These are phyloP conservation scores for Phytophthora multivora DNA, from an alignment of 352 stramenopile genomes.

Conservation along the genomic window DNA sequence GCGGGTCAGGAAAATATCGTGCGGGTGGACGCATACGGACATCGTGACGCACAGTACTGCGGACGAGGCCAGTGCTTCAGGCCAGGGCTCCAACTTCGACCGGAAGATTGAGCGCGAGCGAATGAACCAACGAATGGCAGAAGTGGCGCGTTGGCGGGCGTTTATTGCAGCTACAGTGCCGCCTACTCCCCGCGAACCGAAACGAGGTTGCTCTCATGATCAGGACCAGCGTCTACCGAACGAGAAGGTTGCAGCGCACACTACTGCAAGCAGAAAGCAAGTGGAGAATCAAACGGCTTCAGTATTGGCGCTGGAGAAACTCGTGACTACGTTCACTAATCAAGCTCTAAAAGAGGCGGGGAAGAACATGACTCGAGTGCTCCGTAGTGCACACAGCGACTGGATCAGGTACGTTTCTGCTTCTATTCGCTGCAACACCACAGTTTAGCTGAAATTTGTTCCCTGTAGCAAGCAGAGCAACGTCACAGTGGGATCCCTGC, in stretches of 20 bases:
- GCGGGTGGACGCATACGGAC: conserved; percentile 71
- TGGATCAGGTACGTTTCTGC: conserved; percentile 9
- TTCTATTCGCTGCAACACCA: neutral
- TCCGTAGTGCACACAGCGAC: conserved; percentile 4
- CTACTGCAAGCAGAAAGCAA: neutral
- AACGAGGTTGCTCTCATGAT: neutral
- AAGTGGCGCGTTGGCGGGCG: conserved; percentile 29
- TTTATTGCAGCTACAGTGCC: conserved; percentile 9
- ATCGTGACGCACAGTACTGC: conserved; percentile 48
- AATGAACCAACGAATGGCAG: conserved; percentile 28
- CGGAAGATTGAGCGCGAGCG: conserved; percentile 36
- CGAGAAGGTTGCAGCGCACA: neutral
- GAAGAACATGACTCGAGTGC: conserved; percentile 9
- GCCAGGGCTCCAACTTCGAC: conserved; percentile 33
- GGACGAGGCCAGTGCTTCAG: conserved; percentile 20
- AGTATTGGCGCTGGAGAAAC: conserved; percentile 1
- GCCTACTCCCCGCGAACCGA: conserved; percentile 4
- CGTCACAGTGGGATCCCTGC: neutral
- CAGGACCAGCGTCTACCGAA: neutral
- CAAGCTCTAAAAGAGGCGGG: conserved; percentile 18
- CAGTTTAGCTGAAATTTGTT: conserved; percentile 5
- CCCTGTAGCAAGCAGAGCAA: conserved; percentile 4
- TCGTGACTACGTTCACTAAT: conserved; percentile 11
- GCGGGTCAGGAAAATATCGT: conserved; percentile 50
- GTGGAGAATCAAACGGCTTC: neutral